These are phyloP conservation scores for Begonia loranthoides DNA, from an alignment of 306 rosid genomes.

Conservation along the genomic window DNA sequence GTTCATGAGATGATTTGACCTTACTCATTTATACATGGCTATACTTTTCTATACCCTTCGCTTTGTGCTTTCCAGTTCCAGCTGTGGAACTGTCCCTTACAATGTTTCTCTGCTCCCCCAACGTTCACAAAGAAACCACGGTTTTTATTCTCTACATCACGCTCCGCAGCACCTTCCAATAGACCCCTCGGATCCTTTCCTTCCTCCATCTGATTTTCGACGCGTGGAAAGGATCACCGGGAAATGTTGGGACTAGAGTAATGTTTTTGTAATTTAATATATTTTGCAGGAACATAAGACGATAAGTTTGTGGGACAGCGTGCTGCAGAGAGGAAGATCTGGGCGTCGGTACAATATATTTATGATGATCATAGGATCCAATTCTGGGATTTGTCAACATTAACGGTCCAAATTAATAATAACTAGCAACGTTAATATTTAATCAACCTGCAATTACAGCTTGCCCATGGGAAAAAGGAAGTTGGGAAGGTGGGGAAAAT, in stretches of 20 bases:
- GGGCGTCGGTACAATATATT: conserved; percentile 1
- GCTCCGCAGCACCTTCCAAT: not conserved
- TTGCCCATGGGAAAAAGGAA: not conserved
- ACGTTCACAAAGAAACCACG: not conserved
- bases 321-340: conserved; percentile 4
- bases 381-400: not conserved
- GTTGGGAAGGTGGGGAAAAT: not conserved
- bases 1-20: no score
- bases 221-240: not conserved
- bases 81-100: no score
- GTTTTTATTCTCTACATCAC: not conserved
- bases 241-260: not conserved
- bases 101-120: not conserved
- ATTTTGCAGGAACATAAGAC: conserved; percentile 2
- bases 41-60: no score
- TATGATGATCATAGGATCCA: not conserved
- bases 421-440: not conserved
- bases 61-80: no score
- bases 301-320: conserved; percentile 23
- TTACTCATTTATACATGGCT: no score
- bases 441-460: not conserved
- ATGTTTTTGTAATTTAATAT: not conserved
- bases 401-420: not conserved
- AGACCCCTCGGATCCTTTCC: not conserved
- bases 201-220: not conserved